Evolutionary conservation across 2,329 filamentous ascomycete genomes (phyloP).

Genomic region (Aspergillus fumigatus): DNA sequence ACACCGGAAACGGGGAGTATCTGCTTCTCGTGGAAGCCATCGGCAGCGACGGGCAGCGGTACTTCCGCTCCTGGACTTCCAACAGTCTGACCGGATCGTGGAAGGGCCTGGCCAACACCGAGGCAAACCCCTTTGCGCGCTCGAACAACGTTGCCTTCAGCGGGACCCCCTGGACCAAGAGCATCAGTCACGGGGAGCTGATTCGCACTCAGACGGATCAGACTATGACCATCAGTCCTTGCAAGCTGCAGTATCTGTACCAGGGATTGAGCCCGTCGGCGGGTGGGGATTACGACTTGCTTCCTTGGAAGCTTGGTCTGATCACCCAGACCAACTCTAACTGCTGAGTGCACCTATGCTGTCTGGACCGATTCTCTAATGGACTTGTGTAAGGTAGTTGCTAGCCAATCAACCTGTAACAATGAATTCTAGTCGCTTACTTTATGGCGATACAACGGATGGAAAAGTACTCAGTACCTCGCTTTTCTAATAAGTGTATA

Average conservation of each 20-base stretch:
- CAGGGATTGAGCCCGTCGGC: conserved; percentile 51
- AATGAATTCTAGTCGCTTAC: too few species aligned
- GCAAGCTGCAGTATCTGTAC: conserved; percentile 62
- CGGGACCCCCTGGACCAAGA: conserved; percentile 61
- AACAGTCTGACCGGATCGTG: conserved; percentile 53
- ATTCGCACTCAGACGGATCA: conserved; percentile 55
- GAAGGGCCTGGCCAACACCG: conserved; percentile 54
- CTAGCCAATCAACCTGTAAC: too few species aligned
- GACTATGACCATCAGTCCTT: conserved; percentile 59
- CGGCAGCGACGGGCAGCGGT: conserved; percentile 51
- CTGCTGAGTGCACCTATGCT: not conserved
- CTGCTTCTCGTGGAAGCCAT: conserved; percentile 65
- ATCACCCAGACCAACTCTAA: conserved; percentile 38
- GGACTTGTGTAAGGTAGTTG: too few species aligned
- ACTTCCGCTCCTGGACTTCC: conserved; percentile 64
- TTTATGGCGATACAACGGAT: too few species aligned
- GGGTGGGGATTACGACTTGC: conserved; percentile 44
- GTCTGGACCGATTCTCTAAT: too few species aligned
- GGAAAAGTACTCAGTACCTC: too few species aligned
- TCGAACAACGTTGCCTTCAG: conserved; percentile 52
- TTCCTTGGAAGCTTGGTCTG: conserved; percentile 55
- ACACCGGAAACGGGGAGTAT: conserved; percentile 53
- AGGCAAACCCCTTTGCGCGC: conserved; percentile 60
- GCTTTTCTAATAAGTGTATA: too few species aligned
- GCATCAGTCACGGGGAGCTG: conserved; percentile 63